These are phyloP conservation scores for Phyllosticta paracitricarpa DNA, from an alignment of 2,329 filamentous ascomycete genomes.

Conservation along the genomic window DNA sequence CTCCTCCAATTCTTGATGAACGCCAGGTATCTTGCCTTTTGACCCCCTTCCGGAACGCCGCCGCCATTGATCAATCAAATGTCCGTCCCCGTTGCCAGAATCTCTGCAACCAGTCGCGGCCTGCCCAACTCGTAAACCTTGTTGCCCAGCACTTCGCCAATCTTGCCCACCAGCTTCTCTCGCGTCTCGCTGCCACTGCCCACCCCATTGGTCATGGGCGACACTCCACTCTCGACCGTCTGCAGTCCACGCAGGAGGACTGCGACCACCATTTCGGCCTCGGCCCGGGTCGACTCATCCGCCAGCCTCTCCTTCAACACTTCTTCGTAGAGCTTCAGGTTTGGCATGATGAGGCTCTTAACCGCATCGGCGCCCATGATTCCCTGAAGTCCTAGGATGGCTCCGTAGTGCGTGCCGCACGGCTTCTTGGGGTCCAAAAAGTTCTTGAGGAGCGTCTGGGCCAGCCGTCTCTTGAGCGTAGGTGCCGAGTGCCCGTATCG, in stretches of 20 bases:
- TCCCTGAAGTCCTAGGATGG: slow-evolving; percentile 67
- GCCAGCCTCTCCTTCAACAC: slow-evolving; percentile 47
- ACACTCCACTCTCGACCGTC: slow-evolving; percentile 33
- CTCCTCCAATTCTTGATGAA: not conserved
- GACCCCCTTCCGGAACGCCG: slow-evolving; percentile 2
- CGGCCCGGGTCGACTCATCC: slow-evolving; percentile 45
- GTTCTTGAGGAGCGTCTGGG: slow-evolving; percentile 84
- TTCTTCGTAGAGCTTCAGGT: slow-evolving; percentile 53
- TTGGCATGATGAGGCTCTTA: slow-evolving; percentile 55
- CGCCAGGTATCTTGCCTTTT: slow-evolving; percentile 1
- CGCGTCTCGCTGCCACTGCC: slow-evolving; percentile 30
- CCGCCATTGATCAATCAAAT: not conserved
- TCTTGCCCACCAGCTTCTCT: slow-evolving; percentile 31
- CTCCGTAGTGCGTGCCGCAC: slow-evolving; percentile 78
- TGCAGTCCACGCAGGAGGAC: slow-evolving; percentile 48
- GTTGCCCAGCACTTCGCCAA: slow-evolving; percentile 35
- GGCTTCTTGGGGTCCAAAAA: slow-evolving; percentile 82
- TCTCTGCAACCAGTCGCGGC: slow-evolving; percentile 25
- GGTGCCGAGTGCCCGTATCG: slow-evolving; percentile 76
- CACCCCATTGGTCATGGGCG: slow-evolving; percentile 27
- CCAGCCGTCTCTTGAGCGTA: slow-evolving; percentile 76
- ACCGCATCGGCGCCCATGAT: slow-evolving; percentile 62
- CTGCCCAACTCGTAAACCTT: slow-evolving; percentile 31
- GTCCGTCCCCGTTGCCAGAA: slow-evolving; percentile 22
- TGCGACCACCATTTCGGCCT: slow-evolving; percentile 50